Base-by-base conservation (phyloP, 345 rosid genomes). In the Dipteronia sinensis region DNA sequence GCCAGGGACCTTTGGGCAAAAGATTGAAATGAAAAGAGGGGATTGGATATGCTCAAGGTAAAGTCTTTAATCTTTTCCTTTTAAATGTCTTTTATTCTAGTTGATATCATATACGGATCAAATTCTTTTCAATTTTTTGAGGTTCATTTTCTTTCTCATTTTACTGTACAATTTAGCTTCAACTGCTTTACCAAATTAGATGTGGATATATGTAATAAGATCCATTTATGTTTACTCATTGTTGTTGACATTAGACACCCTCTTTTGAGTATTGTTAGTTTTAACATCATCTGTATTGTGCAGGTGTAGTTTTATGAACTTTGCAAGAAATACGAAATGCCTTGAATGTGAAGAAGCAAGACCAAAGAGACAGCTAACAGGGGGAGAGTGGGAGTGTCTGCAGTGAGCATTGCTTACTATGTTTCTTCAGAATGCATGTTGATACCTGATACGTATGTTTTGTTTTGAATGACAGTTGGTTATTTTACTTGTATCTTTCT, bases 311-410 rank as follows among this genome's bases (percentile, higher is more conserved):
- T 93, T 93, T 82, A 78, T 94, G 98, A 96, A 96, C 87, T 96
- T 96, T 81, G 92, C 97, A 3, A 92, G 94, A 79, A 96, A 96
- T 84, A 44, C 80, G 76, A 94, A 89, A 85, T 96, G 99, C 83
- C 95, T 91, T 70, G 91, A 92, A 77, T 96, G 99, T 81, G 87
- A 89, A 73, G 94, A 91, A 85, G 89, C 88, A 47, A 89, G 99
- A 64, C 98, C 98, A 40, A 94, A 88, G 84, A 86, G 90, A 78
- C 98, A 86, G 85, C 87, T 94, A 85, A 88, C 89, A 70, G 95
- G 99, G 49, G 89, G 93, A 70, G 99, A 96, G 82, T 96, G 99
- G 98, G 97, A 91, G 79, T 96, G 99, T 83, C 99, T 98, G 25
- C 95, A 90, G 99, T 94, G 86, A 94, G 97, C 83, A 84, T 77